Evolutionary conservation across 2,329 filamentous ascomycete species (phyloP), one percentile per base, ranked within the genome.

Genomic region (Xylaria arbuscula): DNA sequence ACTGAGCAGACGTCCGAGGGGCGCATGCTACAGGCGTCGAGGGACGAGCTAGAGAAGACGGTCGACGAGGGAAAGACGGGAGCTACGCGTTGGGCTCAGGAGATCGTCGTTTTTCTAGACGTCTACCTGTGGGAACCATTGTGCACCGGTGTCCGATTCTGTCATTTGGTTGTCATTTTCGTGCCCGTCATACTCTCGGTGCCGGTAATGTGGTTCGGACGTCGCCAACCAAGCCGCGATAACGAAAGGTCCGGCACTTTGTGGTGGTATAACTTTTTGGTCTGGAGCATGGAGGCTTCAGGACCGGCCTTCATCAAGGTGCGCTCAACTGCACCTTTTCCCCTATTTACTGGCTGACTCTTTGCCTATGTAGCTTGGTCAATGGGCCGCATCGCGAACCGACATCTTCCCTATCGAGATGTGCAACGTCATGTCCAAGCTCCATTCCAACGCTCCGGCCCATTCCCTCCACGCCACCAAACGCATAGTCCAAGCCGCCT

Each of bases 261-360:
- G 2, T 97, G 93, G 93, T 99, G 96, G 96, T 99, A 98, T 82
- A 84, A 85, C 3, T 96, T 97, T 76, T 81, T 99, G 47, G 94
- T 98, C 10, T 87, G 85, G 66, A 87, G 92, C 34, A 98, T 99
- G 96, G 95, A 99, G 81, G 87, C 90, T 77, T 93, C 95, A 19
- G 96, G 96, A 0, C 94, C 96, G 53, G 94, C 96, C 0, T 99
- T 99, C 77, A 99, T 99, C 82, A 99, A 99, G 87, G 92, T 93
- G 81, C 59, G 78, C 1, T 2, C 28, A 54, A 13, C n/a, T 53
- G 5, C 48, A 32, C n/a, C 38, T 60, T 40, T 24, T 15, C 17
- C 40, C 32, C 34, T 34, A 6, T 58, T 38, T 9, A 24, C 24
- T 7, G 13, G 62, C 73, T 78, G 40, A 78, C 62, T n/a, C 45